A percentile compares a stretch with the other conserved stretches of the same genome.
Conservation (phyloP, 768 basidiomycete species). For the Macrolepiota dolichaula region DNA sequence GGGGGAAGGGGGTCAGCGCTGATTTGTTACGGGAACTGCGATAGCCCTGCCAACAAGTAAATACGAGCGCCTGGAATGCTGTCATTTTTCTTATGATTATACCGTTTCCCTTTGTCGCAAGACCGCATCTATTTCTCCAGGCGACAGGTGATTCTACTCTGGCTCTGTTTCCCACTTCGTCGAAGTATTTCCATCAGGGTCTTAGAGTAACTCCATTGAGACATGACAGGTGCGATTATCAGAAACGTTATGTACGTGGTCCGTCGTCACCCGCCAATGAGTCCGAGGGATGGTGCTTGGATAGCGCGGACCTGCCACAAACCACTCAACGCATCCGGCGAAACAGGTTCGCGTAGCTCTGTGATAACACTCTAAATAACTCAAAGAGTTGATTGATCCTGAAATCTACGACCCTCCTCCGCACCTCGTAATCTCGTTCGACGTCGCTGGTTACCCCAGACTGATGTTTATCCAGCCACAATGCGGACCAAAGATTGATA, state of each 20-base stretch:
- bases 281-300: neutral
- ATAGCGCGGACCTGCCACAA: neutral
- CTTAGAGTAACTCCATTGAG: neutral
- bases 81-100: neutral
- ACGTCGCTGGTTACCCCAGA: neutral
- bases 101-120: neutral
- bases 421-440: neutral
- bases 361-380: neutral
- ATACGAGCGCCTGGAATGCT: neutral
- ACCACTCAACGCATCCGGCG: neutral
- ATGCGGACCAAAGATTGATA: neutral
- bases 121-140: neutral
- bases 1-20: neutral
- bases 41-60: neutral
- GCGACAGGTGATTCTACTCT: neutral
- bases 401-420: neutral
- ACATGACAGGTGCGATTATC: neutral
- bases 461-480: neutral
- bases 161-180: neutral
- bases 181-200: neutral
- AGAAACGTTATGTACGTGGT: neutral
- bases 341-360: neutral
- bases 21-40: neutral
- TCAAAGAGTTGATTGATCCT: neutral
- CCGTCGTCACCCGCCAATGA: neutral